phyloP scores from a whole-genome alignment of 1,284 basidiomycete genomes.

The Irpex sp. region DNA sequence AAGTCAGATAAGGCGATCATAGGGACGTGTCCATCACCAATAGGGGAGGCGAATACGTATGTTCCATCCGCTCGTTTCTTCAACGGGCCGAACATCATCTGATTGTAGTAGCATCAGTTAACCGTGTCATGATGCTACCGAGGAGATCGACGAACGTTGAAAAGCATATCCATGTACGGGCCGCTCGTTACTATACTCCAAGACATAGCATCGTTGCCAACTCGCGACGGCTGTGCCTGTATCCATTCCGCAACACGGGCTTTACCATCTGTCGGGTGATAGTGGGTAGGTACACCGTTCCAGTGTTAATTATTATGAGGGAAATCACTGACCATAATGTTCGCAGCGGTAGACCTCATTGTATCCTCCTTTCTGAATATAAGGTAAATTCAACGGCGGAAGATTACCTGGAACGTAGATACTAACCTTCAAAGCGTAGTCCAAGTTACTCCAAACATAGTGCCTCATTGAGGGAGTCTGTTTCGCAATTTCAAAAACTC shows the following conservation, averaged over 20 bases:
- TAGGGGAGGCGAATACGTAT: constrained; percentile 37
- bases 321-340: constrained; percentile 24
- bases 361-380: constrained; percentile 20
- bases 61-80: constrained; percentile 37
- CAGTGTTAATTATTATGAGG: background rate
- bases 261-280: constrained; percentile 32
- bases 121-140: background rate
- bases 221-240: constrained; percentile 36
- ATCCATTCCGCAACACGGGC: constrained; percentile 42
- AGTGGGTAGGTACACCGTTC: background rate
- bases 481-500: constrained; percentile 43
- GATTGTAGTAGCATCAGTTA: background rate
- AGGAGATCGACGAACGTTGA: constrained; percentile 20
- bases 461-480: constrained; percentile 33
- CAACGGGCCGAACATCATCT: constrained; percentile 35
- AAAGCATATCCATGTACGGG: constrained; percentile 34
- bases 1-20: constrained; percentile 31
- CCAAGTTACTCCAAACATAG: constrained; percentile 41
- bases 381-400: background rate
- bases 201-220: constrained; percentile 31
- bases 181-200: constrained; percentile 28
- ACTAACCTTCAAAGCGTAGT: constrained; percentile 39
- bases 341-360: constrained; percentile 28
- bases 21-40: constrained; percentile 28
- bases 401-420: background rate